Evolutionary conservation across 2,329 filamentous ascomycete species (phyloP), one percentile per base, ranked within the genome.

Genomic region (Zelopaecilomyces penicillatus): DNA sequence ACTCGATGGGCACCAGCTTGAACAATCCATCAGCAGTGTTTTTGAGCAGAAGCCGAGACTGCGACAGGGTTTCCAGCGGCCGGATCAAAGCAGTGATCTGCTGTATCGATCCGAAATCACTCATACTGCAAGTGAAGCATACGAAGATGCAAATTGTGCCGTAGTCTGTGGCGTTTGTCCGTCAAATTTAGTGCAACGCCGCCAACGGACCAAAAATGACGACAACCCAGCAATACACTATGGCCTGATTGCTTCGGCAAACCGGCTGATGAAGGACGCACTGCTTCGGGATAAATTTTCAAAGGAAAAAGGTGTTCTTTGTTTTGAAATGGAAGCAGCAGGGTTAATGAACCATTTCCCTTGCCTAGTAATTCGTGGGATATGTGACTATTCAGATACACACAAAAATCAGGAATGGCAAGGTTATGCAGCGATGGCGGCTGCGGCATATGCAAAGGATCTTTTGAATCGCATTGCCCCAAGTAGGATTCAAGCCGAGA

Each of bases 321-420:
- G 52, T 39, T 51, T 59, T 35, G 57, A 61, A 45, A 62, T 59
- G 56, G 59, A 61, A 28, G 58, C 58, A 7, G 58, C 57, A 3
- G 59, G 59, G 1, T 28, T 63, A 32, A 59, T 58, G 52, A 52
- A 57, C 19, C 37, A 54, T 26, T 54, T 58, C 34, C 58, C 56
- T 1, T 64, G 60, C 29, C 44, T 65, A 2, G 57, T 62, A 5
- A 57, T 66, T 35, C 53, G 60, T 5, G 62, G 63, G 1, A 62
- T 66, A 37, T 64, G 57, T 42, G 60, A 66, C 50, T 66, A 66
- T 31, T 53, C 61, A 0, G 63, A 65, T 38, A 54, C 57, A 1
- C 59, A 63, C 36, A 63, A 62, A 37, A 58, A 59, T 30, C 53
- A 60, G 6, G 30, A 42, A 1, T 64, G 58, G 60, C 60, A 61